Evolutionary conservation across 148 eudicot genomes (phyloP), one percentile per base, ranked within the genome.

Genomic region (Amaranthus cruentus): DNA sequence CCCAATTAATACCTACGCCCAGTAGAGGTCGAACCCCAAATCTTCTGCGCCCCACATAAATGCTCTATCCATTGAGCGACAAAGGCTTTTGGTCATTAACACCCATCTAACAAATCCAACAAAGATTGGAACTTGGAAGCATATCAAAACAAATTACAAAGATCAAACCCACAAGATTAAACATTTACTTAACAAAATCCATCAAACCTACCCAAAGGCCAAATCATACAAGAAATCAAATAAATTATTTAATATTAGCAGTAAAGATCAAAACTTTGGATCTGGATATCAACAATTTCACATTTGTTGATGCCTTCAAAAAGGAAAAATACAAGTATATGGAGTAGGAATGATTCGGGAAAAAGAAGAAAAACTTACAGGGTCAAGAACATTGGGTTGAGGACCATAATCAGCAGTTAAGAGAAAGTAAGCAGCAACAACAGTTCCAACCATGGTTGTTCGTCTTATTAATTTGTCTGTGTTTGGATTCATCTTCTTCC

Each of bases 321-420:
- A 47, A 42, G 57, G 2, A 53, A 51, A 59, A 47, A 28, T 21
- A n/a, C 11, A 54, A 11, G 28, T 64, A 52, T 47, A 6, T 18
- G 18, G 18, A 18, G 18, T 18, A 18, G 18, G 38, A 44, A 68
- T 48, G 4, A 7, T 4, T 7, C 4, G 13, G 57, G 14, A 71
- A 56, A 10, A 18, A 9, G 38, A 74, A 13, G 12, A 10, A 53
- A 21, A 47, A 18, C 81, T 74, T 83, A 89, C 97, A 57, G 93
- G 93, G 66, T 89, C 91, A 62, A 89, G 97, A 49, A 79, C 88
- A 76, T 80, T 91, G 72, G 91, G 91, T 62, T 83, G 76, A 62
- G 90, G 85, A 59, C 91, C 91, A 74, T 87, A 91, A 62, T 89
- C 91, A 76, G 91, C 93, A 5, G 97, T 91, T 9, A 91, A 73